phyloP scores from a whole-genome alignment of 164 flowering plant species.

The Chimonanthus salicifolius region DNA sequence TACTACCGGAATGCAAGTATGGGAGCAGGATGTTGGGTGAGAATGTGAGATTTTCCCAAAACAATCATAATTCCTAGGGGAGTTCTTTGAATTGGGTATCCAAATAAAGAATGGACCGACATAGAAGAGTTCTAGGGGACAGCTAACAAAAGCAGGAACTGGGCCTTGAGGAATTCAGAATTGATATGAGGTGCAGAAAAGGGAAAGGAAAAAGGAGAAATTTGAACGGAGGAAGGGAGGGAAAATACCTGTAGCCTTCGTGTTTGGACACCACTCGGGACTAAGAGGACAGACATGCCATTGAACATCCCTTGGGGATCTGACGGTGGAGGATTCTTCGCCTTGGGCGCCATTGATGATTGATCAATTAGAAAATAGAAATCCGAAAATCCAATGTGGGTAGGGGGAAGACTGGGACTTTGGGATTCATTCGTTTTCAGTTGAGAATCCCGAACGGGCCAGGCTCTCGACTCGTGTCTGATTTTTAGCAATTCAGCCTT shows the following conservation, averaged over 20 bases:
- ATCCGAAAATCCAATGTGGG: too few species aligned
- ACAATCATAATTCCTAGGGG: background rate
- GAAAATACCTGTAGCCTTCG: conserved; percentile 72
- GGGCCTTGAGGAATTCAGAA: too few species aligned
- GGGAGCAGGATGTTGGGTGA: background rate
- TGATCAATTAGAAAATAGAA: too few species aligned
- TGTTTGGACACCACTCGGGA: conserved; percentile 51
- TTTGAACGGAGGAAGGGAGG: background rate
- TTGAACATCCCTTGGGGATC: conserved; percentile 58
- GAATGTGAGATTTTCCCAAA: background rate
- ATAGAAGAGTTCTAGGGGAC: background rate
- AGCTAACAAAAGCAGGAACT: background rate
- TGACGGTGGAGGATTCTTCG: conserved; percentile 12
- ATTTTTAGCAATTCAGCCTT: too few species aligned
- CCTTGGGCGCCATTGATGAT: conserved; percentile 48
- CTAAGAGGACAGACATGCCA: conserved; percentile 64
- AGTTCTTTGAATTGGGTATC: background rate
- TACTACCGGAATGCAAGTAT: too few species aligned
- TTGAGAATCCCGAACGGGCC: too few species aligned
- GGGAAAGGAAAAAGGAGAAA: background rate
- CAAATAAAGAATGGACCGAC: background rate
- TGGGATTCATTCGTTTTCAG: too few species aligned
- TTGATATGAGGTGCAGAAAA: background rate
- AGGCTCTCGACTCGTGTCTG: too few species aligned
- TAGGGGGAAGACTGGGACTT: too few species aligned